Conservation (phyloP, 306 rosid species). For the Dalbergia oliveri region DNA sequence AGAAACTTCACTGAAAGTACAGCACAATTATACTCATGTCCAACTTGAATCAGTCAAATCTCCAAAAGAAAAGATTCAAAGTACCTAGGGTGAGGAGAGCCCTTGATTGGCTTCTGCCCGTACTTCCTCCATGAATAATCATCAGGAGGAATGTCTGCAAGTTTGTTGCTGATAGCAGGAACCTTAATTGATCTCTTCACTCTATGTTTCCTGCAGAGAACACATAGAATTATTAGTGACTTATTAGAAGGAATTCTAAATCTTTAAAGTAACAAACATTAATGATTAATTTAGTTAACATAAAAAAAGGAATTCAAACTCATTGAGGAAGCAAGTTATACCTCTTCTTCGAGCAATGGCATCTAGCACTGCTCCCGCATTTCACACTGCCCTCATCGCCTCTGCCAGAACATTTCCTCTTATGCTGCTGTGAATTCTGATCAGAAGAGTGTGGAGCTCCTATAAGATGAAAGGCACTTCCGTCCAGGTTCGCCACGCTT, state of each 20-base stretch:
- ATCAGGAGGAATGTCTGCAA: conserved; percentile 98
- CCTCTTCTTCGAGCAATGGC: conserved; percentile 99
- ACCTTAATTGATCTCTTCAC: conserved; percentile 96
- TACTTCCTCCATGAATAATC: conserved; percentile 99
- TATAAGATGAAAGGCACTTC: conserved; percentile 80
- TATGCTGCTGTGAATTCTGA: conserved; percentile 83
- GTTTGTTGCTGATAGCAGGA: conserved; percentile 97
- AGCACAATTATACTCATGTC: conserved; percentile 12
- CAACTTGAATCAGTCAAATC: conserved; percentile 19
- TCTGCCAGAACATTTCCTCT: conserved; percentile 85
- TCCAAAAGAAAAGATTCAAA: conserved; percentile 27
- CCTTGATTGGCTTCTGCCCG: conserved; percentile 99
- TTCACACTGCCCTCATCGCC: conserved; percentile 92
- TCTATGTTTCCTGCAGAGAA: conserved; percentile 80
- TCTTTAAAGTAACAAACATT: conserved; percentile 28
- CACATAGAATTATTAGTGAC: background rate
- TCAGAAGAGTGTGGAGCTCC: conserved; percentile 86
- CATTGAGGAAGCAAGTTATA: conserved; percentile 42
- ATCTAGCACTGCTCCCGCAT: conserved; percentile 88
- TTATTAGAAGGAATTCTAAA: conserved; percentile 19
- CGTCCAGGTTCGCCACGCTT: conserved; percentile 87
- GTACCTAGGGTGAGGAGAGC: conserved; percentile 99
- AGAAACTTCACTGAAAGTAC: conserved; percentile 27
- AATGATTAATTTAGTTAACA: background rate
- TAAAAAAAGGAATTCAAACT: conserved; percentile 23